These are phyloP conservation scores for Artemisia tridentata DNA, from an alignment of 129 eudicot species.

Conservation along the genomic window DNA sequence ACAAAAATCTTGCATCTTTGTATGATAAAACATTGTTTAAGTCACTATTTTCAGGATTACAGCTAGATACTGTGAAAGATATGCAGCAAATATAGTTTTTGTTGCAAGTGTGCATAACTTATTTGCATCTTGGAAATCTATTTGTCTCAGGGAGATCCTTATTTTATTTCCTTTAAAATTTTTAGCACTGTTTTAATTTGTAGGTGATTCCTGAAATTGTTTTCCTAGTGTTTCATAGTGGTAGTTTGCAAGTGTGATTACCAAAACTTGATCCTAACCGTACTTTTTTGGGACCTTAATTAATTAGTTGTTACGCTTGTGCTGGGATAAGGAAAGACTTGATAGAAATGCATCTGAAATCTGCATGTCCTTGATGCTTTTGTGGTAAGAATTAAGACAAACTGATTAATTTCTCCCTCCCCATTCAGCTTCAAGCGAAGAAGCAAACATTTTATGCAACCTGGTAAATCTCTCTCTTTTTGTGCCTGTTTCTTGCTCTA, in stretches of 20 bases:
- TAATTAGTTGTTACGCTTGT: no score
- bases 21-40: not conserved
- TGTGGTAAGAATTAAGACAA: no score
- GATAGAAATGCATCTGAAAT: no score
- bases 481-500: no score
- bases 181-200: not conserved
- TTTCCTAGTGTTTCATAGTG: no score
- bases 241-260: not conserved
- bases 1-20: not conserved
- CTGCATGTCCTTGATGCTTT: not conserved
- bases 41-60: not conserved
- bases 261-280: no score
- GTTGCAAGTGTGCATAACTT: slow-evolving; percentile 15
- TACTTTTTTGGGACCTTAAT: no score
- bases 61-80: not conserved
- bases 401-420: slow-evolving; percentile 9
- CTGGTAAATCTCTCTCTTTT: no score
- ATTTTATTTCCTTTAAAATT: not conserved
- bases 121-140: not conserved
- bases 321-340: no score
- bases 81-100: not conserved
- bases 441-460: slow-evolving; percentile 69
- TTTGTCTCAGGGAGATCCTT: not conserved
- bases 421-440: slow-evolving; percentile 71
- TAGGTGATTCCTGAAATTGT: no score